phyloP scores from a whole-genome alignment of 176 grass and related monocot genomes.

The Hordeum marinum region DNA sequence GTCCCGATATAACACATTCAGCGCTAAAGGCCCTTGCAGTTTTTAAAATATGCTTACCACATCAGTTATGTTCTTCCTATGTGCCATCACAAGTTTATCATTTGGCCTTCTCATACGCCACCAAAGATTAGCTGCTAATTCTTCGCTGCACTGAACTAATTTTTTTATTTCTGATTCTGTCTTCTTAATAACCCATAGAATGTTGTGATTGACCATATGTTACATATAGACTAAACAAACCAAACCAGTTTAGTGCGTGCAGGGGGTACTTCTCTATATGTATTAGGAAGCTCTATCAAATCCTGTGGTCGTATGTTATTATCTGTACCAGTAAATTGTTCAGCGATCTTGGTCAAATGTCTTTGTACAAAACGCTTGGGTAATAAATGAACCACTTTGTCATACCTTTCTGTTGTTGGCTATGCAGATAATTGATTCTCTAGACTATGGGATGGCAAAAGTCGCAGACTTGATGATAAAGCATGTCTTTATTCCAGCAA shows the following conservation, averaged over 20 bases:
- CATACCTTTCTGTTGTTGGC: background rate
- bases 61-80: background rate
- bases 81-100: background rate
- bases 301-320: background rate
- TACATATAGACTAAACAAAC: constrained; percentile 5
- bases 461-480: constrained; percentile 75
- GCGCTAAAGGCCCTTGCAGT: background rate
- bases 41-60: background rate
- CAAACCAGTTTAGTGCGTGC: background rate
- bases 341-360: background rate
- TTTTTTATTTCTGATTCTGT: background rate
- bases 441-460: constrained; percentile 90
- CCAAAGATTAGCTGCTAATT: background rate
- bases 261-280: background rate
- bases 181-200: background rate
- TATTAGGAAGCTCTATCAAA: background rate
- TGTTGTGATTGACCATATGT: background rate
- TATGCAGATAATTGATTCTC: constrained; percentile 58
- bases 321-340: constrained; percentile 17
- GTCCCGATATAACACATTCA: background rate
- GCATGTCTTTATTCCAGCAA: constrained; percentile 62
- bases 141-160: background rate
- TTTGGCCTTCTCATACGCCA: background rate
- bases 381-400: constrained; percentile 19
- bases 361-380: background rate